Evolutionary conservation across 1,284 basidiomycete species (phyloP), one percentile per base, ranked within the genome.

Genomic region (Irpex lacteus): DNA sequence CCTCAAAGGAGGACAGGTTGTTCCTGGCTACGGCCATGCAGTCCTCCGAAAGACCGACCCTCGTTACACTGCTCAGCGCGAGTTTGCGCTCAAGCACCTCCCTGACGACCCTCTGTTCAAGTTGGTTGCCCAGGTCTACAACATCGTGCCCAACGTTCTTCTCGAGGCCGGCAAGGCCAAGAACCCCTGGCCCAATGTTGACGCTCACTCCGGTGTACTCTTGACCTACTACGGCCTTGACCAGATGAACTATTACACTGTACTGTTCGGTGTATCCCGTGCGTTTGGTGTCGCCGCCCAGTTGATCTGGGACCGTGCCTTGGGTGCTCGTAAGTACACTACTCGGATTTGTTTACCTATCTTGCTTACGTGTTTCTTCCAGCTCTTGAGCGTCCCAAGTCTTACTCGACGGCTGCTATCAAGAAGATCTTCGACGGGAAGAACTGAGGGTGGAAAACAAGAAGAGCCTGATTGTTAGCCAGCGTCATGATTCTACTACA

Each of bases 21-120:
- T 98, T 63, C 95, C 95, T 60, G 95, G 95, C 61, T 96, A 96
- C 74, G 96, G 96, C 60, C 97, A 98, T 81, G 96, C 97, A 71
- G 96, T 99, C 60, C 85, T 99, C 67, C 87, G 96, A 77, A 97
- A 97, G 87, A 96, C 95, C 54, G 97, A 99, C 82, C 97, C 97
- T 65, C 95, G 97, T 67, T 98, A 98, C 85, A 91, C 88, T 66
- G 97, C 97, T 63, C 94, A 98, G 76, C 91, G 94, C 72, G 94
- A 96, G 78, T 98, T 98, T 70, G 96, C 95, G 37, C 81, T 94
- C 73, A 93, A 95, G 81, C 93, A 96, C 79, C 80, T 97, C 60
- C 91, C 93, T 38, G 78, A 92, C 38, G 91, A 97, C 82, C 90
- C 93, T 60, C 77, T 96, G 74, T 98, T 98, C 87, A 94, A 92